A percentile compares a stretch with the other conserved stretches of the same genome.
Conservation (phyloP, 2,329 filamentous ascomycete genomes). For the Pyricularia sp. region DNA sequence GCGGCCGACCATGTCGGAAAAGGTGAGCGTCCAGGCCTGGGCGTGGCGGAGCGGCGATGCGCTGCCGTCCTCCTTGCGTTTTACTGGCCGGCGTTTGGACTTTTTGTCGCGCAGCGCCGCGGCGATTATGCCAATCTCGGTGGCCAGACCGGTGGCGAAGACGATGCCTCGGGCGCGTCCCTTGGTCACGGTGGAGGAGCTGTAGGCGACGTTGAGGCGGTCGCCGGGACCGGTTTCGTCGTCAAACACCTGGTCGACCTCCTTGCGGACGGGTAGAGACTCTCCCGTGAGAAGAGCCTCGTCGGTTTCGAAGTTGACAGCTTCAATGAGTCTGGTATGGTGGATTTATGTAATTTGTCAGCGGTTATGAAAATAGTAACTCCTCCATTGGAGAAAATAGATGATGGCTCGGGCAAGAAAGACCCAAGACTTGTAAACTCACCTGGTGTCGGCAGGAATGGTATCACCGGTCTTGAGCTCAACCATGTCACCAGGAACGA, state of each 20-base stretch:
- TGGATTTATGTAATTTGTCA: constrained; percentile 1
- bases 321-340: constrained; percentile 30
- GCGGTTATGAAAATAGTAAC: not conserved
- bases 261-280: constrained; percentile 48
- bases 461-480: constrained; percentile 39
- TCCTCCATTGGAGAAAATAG: no score
- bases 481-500: constrained; percentile 49
- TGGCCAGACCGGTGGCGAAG: constrained; percentile 48
- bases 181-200: constrained; percentile 53
- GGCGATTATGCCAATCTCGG: constrained; percentile 56
- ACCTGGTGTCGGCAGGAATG: constrained; percentile 27
- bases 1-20: constrained; percentile 43
- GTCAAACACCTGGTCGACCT: constrained; percentile 36
- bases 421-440: not conserved
- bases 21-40: constrained; percentile 29
- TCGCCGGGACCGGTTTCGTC: constrained; percentile 48
- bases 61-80: constrained; percentile 35
- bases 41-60: constrained; percentile 37
- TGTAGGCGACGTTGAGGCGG: constrained; percentile 51
- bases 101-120: constrained; percentile 45
- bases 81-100: constrained; percentile 32
- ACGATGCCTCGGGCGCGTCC: constrained; percentile 51
- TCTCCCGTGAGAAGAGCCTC: constrained; percentile 56
- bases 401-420: no score
- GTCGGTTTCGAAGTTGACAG: constrained; percentile 47